Percentiles rank a stretch among this genome's conserved stretches.
Conservation (phyloP, 2,329 filamentous ascomycete species). For the Stromatinia cepivora region DNA sequence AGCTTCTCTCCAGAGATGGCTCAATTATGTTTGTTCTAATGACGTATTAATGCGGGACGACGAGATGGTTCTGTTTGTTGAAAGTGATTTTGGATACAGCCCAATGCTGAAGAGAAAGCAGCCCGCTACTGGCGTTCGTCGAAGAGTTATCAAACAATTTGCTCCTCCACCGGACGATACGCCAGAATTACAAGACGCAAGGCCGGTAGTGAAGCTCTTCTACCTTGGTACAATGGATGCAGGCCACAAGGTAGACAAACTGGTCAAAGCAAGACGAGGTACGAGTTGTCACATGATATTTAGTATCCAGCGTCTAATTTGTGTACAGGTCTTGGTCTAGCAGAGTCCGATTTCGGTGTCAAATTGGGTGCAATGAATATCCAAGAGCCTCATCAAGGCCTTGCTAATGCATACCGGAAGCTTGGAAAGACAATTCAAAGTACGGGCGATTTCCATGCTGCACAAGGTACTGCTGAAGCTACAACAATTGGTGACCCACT, state of each 20-base stretch:
- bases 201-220: conserved; percentile 91
- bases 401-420: conserved; percentile 90
- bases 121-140: conserved; percentile 89
- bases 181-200: conserved; percentile 84
- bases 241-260: conserved; percentile 92
- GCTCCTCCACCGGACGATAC: conserved; percentile 96
- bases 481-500: conserved; percentile 92
- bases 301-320: conserved; percentile 39
- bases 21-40: conserved; percentile 89
- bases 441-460: conserved; percentile 91
- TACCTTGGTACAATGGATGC: conserved; percentile 95
- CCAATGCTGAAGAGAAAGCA: conserved; percentile 95
- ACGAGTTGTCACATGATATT: conserved; percentile 39
- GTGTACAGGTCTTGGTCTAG: conserved; percentile 76
- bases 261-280: conserved; percentile 92
- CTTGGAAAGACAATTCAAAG: conserved; percentile 91
- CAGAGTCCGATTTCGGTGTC: conserved; percentile 90
- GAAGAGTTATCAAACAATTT: conserved; percentile 97
- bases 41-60: conserved; percentile 93
- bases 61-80: conserved; percentile 97
- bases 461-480: conserved; percentile 93
- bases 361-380: conserved; percentile 84
- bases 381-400: conserved; percentile 85
- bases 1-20: conserved; percentile 85
- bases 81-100: conserved; percentile 97